These are phyloP conservation scores for Cladosporium sp. DNA, from an alignment of 2,329 filamentous ascomycete species.

Conservation along the genomic window DNA sequence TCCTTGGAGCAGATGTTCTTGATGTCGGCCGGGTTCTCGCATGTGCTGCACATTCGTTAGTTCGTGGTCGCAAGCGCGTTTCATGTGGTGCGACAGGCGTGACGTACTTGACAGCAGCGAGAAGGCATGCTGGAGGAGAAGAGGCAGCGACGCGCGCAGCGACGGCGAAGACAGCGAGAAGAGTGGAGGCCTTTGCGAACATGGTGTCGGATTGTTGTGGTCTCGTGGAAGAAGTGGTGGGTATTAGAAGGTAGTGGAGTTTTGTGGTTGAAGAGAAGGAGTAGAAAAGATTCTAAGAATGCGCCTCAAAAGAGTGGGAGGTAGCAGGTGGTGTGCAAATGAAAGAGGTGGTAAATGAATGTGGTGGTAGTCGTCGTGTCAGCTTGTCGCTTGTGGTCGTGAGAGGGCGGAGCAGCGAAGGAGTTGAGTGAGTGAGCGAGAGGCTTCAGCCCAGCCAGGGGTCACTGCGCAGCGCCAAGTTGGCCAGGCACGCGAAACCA, in stretches of 20 bases:
- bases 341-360: constrained; percentile 18
- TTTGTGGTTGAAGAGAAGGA: background rate
- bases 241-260: background rate
- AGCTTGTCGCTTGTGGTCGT: constrained; percentile 13
- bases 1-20: constrained; percentile 36
- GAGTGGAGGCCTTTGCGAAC: constrained; percentile 48
- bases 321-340: constrained; percentile 9
- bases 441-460: constrained; percentile 2
- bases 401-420: constrained; percentile 3
- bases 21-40: constrained; percentile 37
- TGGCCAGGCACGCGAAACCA: constrained; percentile 9
- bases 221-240: constrained; percentile 6
- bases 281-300: background rate
- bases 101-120: constrained; percentile 54
- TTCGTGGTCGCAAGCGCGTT: constrained; percentile 19
- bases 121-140: constrained; percentile 54
- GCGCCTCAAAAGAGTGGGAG: constrained; percentile 22
- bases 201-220: constrained; percentile 38
- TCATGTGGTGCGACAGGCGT: background rate
- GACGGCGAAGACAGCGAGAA: constrained; percentile 49
- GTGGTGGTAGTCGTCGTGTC: constrained; percentile 7
- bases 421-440: background rate
- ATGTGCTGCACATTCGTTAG: constrained; percentile 31
- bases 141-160: constrained; percentile 46
- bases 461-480: constrained; percentile 14